Evolutionary conservation across 179 eudicot genomes (phyloP), one percentile per base, ranked within the genome.

Genomic region (Vitellaria paradoxa): DNA sequence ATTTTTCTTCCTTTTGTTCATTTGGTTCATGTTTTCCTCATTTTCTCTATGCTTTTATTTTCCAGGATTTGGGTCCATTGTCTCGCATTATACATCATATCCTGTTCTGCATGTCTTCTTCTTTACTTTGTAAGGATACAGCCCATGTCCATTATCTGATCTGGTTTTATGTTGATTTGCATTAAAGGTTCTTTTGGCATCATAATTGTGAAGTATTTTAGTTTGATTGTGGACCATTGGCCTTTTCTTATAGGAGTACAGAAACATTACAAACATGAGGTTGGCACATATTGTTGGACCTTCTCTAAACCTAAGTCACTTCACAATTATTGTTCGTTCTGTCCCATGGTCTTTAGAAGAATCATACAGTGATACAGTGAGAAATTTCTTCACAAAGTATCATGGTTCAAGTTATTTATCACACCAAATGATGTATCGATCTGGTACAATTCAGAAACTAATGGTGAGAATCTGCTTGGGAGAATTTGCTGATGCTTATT

Each of bases 51-150:
- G n/a, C 55, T 81, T 71, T 37, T 60, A 2, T 30, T 76, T 85
- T 65, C 73, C 97, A 93, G 97, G 99, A 88, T 93, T 61, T 89
- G 97, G 97, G 97, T 86, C 13, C 99, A 95, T 82, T 91, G 93
- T 82, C 82, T 93, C 40, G 93, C 92, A 50, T 75, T 93, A 67
- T 91, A 93, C 73, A 66, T 90, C 74, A 88, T 95, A 82, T 73
- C 94, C 49, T 85, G 79, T 84, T 95, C 88, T 26, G 89, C 94
- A 15, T 95, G 96, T 78, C 76, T 82, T 86, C 97, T 95, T 76
- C 92, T 95, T 40, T 90, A 95, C 91, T 82, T 87, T 80, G 99
- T 95, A 95, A 91, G 98, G 84, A 84, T 77, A 81, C 66, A 42
- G 12, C 49, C 20, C 26, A 72, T 11, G 9, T 20, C 24, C 57